Evolutionary conservation across 2,329 filamentous ascomycete species (phyloP).

Genomic region (Ophiostoma sp.): DNA sequence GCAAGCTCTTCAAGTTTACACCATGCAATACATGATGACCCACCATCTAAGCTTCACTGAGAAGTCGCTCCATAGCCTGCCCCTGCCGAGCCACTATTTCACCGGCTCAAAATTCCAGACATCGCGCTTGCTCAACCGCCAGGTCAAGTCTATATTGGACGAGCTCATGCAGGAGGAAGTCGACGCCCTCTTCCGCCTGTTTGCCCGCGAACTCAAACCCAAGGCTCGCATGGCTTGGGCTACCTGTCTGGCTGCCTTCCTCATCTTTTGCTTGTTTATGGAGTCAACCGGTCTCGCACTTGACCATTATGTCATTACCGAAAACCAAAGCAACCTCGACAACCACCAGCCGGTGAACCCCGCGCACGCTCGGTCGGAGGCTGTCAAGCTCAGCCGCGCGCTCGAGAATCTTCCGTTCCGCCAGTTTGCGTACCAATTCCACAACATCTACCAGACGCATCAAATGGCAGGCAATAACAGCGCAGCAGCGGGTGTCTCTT

Average conservation of each 20-base stretch:
- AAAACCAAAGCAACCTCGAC: constrained; percentile 52
- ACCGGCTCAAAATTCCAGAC: constrained; percentile 50
- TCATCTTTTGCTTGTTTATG: constrained; percentile 60
- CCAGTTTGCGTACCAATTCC: constrained; percentile 62
- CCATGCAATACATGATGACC: constrained; percentile 58
- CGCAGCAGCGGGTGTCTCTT: not conserved
- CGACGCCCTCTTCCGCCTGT: constrained; percentile 53
- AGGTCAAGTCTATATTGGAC: constrained; percentile 59
- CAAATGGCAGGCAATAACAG: constrained; percentile 49
- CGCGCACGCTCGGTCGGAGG: constrained; percentile 39
- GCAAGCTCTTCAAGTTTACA: constrained; percentile 55
- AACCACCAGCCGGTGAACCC: constrained; percentile 39
- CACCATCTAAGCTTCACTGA: constrained; percentile 55
- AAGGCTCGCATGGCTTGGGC: constrained; percentile 57
- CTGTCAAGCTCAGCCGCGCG: constrained; percentile 50
- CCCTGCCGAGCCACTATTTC: constrained; percentile 45
- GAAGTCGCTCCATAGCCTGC: constrained; percentile 45
- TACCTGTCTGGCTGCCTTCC: constrained; percentile 57
- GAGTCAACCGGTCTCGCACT: constrained; percentile 56
- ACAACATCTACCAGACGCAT: constrained; percentile 61
- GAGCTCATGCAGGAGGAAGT: constrained; percentile 55
- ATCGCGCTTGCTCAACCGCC: constrained; percentile 55
- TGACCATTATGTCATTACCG: constrained; percentile 52
- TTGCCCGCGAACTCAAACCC: constrained; percentile 55
- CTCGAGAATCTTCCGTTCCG: constrained; percentile 61